A percentile compares a stretch with the other conserved stretches of the same genome.
phyloP scores from a whole-genome alignment of 345 rosid genomes.

The Sapria himalayana region DNA sequence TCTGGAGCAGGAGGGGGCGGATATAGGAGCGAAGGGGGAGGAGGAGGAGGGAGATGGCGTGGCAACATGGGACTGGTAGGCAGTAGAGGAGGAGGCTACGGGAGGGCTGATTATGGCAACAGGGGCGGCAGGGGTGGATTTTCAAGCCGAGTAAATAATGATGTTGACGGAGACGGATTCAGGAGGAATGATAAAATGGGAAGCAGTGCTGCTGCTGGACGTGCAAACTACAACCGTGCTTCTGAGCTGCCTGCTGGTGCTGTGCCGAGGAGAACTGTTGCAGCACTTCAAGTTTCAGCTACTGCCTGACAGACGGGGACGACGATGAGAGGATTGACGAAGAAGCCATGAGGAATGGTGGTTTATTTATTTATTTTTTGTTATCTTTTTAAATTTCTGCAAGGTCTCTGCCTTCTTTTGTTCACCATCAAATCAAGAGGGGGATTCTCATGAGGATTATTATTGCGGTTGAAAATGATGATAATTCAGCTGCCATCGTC shows the following conservation, averaged over 20 bases:
- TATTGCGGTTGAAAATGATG: too few species aligned
- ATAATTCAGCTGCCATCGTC: too few species aligned
- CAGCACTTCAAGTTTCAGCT: slow-evolving; percentile 29
- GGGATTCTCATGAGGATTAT: too few species aligned
- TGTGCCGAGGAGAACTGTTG: slow-evolving; percentile 16
- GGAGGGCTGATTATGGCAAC: slow-evolving; percentile 32
- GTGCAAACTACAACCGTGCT: slow-evolving; percentile 23
- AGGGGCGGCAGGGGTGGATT: slow-evolving; percentile 44
- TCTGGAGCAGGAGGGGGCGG: slow-evolving; percentile 38
- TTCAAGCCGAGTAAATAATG: too few species aligned
- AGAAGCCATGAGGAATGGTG: too few species aligned
- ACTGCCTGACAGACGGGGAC: slow-evolving; percentile 36
- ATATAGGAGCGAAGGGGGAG: slow-evolving; percentile 49
- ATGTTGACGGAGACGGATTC: slow-evolving; percentile 43
- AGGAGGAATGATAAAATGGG: slow-evolving; percentile 24
- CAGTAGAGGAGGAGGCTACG: too few species aligned
- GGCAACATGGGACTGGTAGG: too few species aligned
- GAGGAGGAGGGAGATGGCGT: slow-evolving; percentile 55
- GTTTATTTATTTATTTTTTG: too few species aligned
- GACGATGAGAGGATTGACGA: too few species aligned
- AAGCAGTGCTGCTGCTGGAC: slow-evolving; percentile 24
- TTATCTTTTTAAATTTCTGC: too few species aligned
- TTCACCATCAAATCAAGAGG: too few species aligned
- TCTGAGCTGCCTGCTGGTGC: slow-evolving; percentile 16
- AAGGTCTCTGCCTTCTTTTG: too few species aligned